These are phyloP conservation scores for Harringtonia lauricola DNA, from an alignment of 2,329 filamentous ascomycete species.

Conservation along the genomic window DNA sequence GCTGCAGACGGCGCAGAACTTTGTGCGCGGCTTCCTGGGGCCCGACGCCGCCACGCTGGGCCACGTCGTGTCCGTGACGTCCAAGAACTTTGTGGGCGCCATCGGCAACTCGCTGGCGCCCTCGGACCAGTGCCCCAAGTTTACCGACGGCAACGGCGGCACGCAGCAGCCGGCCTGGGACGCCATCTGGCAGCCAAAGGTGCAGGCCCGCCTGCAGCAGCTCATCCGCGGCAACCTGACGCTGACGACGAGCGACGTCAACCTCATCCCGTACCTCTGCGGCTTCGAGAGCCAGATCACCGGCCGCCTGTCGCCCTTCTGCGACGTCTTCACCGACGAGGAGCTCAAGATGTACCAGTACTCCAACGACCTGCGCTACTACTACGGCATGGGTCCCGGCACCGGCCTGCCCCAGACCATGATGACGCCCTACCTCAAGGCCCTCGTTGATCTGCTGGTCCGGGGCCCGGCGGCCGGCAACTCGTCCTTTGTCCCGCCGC, in stretches of 20 bases:
- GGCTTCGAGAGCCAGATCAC: conserved; percentile 61
- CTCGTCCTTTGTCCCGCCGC: conserved; percentile 37
- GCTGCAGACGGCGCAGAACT: conserved; percentile 49
- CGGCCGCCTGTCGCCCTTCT: conserved; percentile 50
- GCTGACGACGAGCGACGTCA: conserved; percentile 30
- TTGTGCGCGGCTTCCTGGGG: conserved; percentile 50
- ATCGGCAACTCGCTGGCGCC: conserved; percentile 53
- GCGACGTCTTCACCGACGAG: conserved; percentile 47
- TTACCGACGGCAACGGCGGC: conserved; percentile 42
- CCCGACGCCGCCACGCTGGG: conserved; percentile 40
- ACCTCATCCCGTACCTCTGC: conserved; percentile 53
- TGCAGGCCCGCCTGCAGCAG: conserved; percentile 40
- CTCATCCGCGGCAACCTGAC: conserved; percentile 42
- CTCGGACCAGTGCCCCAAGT: conserved; percentile 51
- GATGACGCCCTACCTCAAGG: conserved; percentile 50
- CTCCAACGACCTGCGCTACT: conserved; percentile 56
- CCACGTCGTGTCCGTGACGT: conserved; percentile 46
- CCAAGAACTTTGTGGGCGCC: conserved; percentile 35
- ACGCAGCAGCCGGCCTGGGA: conserved; percentile 21
- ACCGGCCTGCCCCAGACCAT: conserved; percentile 40
- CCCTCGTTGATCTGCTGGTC: conserved; percentile 39
- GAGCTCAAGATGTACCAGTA: conserved; percentile 58
- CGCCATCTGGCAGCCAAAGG: conserved; percentile 24
- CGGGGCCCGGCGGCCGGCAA: conserved; percentile 41
- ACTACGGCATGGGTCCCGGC: conserved; percentile 51